Base-by-base conservation (phyloP, 2,329 filamentous ascomycete species). In the Ploettnerulaceae sp. region DNA sequence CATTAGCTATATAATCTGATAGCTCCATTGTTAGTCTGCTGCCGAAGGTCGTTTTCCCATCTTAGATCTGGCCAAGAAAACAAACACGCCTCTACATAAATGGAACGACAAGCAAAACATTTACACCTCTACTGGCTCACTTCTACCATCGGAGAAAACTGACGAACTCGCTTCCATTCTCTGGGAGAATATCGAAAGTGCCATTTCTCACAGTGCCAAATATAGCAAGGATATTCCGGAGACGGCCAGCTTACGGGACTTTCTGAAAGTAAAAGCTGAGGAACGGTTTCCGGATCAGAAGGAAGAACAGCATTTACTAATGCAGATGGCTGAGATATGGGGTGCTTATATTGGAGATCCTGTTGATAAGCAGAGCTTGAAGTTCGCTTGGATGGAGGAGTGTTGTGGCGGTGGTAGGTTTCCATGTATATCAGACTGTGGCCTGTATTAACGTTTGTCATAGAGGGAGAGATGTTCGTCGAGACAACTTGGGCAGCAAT, bases 301-400 rank as follows among this genome's bases (percentile, higher is more conserved):
- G 14, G 52, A 58, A 21, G 38, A 14, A 69, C 72, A 5, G 59
- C 61, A 34, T 52, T 58, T 42, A 68, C 3, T 68, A 47, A 64
- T 69, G 44, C 57, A 66, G 28, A 69, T 64, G 12, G 63, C 73
- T 9, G 57, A 61, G 34, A 48, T 59, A 7, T 77, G 76, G 73
- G 75, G 76, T 12, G 69, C 70, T 0, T 78, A 76, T 57, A 71
- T 78, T 20, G 76, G 76, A 3, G 71, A 67, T 46, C 65, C 68
- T 2, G 66, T 77, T 3, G 61, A 66, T 31, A 67, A 53, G 22
- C 76, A 80, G 58, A 77, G 73, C 57, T 61, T 80, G 45, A 75
- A 71, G 60, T 78, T 71, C 59, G 74, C 77, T 55, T 78, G 75
- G 72, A 60, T 80, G 4, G 75, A 80, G 55, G 74, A 78, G 55